Conservation (phyloP, 140 eudicot species). For the Bidens hawaiensis region DNA sequence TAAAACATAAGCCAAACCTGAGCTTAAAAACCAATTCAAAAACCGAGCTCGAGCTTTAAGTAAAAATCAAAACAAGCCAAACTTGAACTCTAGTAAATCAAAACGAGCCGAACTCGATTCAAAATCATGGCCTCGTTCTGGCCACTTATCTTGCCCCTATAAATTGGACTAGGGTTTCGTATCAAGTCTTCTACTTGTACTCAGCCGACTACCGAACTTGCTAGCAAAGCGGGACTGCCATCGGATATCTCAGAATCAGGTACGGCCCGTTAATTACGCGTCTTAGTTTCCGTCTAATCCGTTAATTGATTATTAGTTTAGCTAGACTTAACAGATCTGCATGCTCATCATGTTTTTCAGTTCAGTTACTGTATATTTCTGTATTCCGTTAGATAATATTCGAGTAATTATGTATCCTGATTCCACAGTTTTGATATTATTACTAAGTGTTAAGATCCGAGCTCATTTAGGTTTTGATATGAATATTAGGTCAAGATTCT, state of each 20-base stretch:
- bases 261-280: neutral
- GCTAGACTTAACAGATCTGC: slow-evolving; percentile 12
- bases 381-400: neutral
- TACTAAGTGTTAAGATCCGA: neutral
- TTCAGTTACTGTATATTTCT: neutral
- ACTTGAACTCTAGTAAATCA: too few relatives aligned
- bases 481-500: neutral
- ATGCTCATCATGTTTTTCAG: neutral
- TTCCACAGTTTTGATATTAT: neutral
- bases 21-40: too few relatives aligned
- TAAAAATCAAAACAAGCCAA: too few relatives aligned
- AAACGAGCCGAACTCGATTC: too few relatives aligned
- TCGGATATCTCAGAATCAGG: slow-evolving; percentile 13
- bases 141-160: slow-evolving; percentile 14
- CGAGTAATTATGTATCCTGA: neutral
- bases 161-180: slow-evolving; percentile 27
- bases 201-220: slow-evolving; percentile 26
- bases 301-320: neutral
- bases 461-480: neutral
- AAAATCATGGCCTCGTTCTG: too few relatives aligned
- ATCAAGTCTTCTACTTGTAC: neutral
- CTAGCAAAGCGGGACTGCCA: slow-evolving; percentile 9
- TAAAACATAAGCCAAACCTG: too few relatives aligned
- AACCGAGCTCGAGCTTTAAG: too few relatives aligned
- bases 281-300: neutral